These are phyloP conservation scores for Castanopsis chinensis DNA, from an alignment of 306 rosid genomes.

Conservation along the genomic window DNA sequence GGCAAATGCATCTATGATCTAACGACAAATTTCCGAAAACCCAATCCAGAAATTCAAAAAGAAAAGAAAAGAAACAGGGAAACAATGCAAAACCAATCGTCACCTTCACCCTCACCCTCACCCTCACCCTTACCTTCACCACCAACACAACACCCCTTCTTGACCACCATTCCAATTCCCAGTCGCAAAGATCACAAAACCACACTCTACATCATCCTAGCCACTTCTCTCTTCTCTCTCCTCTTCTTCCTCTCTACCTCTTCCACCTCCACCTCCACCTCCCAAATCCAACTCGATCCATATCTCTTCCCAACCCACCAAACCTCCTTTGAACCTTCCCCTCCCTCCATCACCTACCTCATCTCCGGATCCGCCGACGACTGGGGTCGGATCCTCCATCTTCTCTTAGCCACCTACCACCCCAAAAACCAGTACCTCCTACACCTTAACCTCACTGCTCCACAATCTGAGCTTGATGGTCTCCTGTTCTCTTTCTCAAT, in stretches of 20 bases:
- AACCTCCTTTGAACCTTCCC: conserved; percentile 45
- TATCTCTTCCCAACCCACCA: conserved; percentile 61
- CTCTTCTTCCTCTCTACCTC: conserved; percentile 34
- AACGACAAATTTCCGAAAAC: not conserved
- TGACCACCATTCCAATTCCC: conserved; percentile 4
- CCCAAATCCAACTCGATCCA: conserved; percentile 53
- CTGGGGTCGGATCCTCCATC: conserved; percentile 49
- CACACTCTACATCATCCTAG: conserved; percentile 46
- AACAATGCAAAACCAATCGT: conserved; percentile 33
- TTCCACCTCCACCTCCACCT: conserved; percentile 2
- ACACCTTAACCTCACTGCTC: conserved; percentile 72
- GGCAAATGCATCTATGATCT: too few species aligned
- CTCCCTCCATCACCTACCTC: conserved; percentile 79
- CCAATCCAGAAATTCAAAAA: not conserved
- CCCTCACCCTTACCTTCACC: not conserved
- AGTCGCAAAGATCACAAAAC: conserved; percentile 56
- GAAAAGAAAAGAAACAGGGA: too few species aligned
- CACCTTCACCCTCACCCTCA: not conserved
- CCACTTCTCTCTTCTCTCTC: conserved; percentile 50
- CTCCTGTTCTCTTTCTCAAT: too few species aligned
- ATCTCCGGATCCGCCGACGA: conserved; percentile 66
- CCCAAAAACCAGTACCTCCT: conserved; percentile 82
- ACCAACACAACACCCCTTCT: not conserved
- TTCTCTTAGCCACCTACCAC: conserved; percentile 60
- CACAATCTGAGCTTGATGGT: conserved; percentile 56